Conservation (phyloP, 345 rosid genomes). For the Acer negundo region DNA sequence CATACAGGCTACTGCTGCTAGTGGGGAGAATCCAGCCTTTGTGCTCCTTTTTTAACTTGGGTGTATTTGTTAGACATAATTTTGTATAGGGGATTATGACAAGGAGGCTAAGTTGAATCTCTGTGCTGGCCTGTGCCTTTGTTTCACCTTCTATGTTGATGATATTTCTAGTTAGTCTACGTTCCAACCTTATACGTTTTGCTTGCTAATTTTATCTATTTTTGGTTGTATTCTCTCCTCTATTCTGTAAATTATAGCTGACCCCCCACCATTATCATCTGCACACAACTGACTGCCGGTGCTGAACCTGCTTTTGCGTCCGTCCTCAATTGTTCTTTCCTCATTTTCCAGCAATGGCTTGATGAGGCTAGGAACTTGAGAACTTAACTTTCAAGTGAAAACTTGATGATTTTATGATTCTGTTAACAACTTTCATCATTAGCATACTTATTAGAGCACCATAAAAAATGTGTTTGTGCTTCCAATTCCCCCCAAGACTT, state of each 20-base stretch:
- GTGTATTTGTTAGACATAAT: conserved; percentile 16
- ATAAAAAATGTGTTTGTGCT: background rate
- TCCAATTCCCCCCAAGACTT: conserved; percentile 3
- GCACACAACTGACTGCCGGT: too few relatives aligned
- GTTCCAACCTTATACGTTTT: conserved; percentile 17
- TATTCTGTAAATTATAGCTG: background rate
- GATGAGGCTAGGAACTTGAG: too few relatives aligned
- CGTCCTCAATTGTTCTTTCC: background rate
- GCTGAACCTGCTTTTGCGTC: too few relatives aligned
- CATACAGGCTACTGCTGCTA: conserved; percentile 11
- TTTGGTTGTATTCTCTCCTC: background rate
- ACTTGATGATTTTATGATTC: background rate
- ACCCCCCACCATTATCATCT: background rate
- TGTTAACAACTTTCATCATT: background rate
- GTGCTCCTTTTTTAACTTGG: conserved; percentile 17
- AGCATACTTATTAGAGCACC: background rate
- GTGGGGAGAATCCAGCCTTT: conserved; percentile 10
- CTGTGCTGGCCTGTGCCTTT: conserved; percentile 15
- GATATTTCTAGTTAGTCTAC: conserved; percentile 17
- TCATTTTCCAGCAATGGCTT: background rate
- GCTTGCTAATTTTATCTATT: conserved; percentile 16
- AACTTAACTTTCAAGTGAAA: too few relatives aligned
- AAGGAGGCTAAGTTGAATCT: conserved; percentile 17
- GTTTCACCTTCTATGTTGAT: conserved; percentile 18
- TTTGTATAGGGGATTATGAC: conserved; percentile 35